Evolutionary conservation across 768 basidiomycete genomes (phyloP), one percentile per base, ranked within the genome.

Genomic region (Suillus clintonianus): DNA sequence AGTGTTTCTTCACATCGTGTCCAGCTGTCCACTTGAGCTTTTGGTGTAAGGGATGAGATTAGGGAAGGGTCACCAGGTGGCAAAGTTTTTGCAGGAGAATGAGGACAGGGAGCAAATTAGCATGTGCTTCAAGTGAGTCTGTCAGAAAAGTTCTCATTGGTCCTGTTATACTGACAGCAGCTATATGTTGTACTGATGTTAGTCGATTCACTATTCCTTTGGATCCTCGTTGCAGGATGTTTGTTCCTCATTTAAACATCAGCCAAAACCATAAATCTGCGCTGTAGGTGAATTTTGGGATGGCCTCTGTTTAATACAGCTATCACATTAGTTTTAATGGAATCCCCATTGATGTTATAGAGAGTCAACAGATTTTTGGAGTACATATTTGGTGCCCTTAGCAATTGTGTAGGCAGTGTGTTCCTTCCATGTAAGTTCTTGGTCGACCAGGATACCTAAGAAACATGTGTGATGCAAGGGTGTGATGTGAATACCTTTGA

Each of bases 211-310:
- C 57, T 15, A 51, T n/a, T 0, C 59, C 54, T 7, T 59, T 47
- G 1, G 61, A 57, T 0, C 68, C 66, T 3, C 24, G 54, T 1
- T 34, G 14, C 5, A 5, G 27, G 17, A 32, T 54, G 0, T 22
- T 54, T 0, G 19, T 6, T 1, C 13, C 9, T 1, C 6, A 15
- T 4, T 9, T 7, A 48, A 64, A 24, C 14, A 39, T 11, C 37
- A 53, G 51, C 0, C 50, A 61, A 6, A 66, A 65, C 63, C 70
- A 73, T 1, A 71, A 45, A 14, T 73, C 68, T 0, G 67, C 69
- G 0, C 62, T 71, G 45, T 76, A 76, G 0, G 66, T 13, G 54
- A 76, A 69, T n/a, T 63, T 61, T 0, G 75, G 76, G 0, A 75
- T 58, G 1, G 68, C 73, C 0, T 70, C 62, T 0, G 64, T 45